Conservation (phyloP, 345 rosid genomes). For the Excoecaria agallocha region DNA sequence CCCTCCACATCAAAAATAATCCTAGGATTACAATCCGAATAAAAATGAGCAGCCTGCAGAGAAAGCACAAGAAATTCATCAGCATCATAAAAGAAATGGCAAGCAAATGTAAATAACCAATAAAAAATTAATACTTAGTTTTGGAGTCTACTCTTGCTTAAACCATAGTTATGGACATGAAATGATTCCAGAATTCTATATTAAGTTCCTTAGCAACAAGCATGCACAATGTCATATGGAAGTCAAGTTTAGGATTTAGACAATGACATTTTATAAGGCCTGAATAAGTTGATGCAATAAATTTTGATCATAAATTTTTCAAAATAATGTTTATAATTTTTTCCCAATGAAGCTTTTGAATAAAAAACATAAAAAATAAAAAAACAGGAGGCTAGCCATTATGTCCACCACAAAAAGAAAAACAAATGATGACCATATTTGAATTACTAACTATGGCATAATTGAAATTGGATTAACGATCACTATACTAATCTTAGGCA, state of each 20-base stretch:
- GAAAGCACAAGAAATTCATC: conserved; percentile 17
- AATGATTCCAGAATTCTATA: background rate
- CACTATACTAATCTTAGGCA: background rate
- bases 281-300: too few species aligned
- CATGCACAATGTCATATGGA: background rate
- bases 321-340: too few species aligned
- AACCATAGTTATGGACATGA: background rate
- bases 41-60: conserved; percentile 72
- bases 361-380: too few species aligned
- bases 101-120: background rate
- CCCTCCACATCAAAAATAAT: conserved; percentile 80
- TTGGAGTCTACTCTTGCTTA: background rate
- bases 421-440: too few species aligned
- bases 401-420: too few species aligned
- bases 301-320: too few species aligned
- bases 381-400: background rate
- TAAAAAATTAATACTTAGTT: background rate
- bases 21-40: conserved; percentile 70
- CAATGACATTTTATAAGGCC: background rate
- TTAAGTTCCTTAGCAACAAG: background rate
- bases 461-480: background rate
- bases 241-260: background rate
- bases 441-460: background rate
- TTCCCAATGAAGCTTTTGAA: background rate
- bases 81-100: conserved; percentile 1